These are phyloP conservation scores for Saccharomycopsis fermentans DNA, from an alignment of 805 yeast species.

Conservation along the genomic window DNA sequence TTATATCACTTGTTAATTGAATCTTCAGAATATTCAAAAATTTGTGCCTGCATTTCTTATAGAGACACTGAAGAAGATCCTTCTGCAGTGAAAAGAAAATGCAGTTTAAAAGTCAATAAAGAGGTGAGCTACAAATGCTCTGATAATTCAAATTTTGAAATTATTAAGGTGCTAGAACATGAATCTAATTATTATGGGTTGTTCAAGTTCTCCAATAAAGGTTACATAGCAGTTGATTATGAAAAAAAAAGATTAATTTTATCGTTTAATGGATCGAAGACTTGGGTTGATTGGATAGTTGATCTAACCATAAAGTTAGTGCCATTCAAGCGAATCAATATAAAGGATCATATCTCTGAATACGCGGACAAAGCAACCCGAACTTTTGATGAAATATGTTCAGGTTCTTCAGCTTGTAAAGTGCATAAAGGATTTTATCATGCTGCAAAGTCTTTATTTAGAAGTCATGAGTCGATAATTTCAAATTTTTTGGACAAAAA, in stretches of 20 bases:
- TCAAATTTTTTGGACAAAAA: constrained; percentile 26
- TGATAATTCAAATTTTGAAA: constrained; percentile 1
- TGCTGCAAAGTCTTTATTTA: constrained; percentile 34
- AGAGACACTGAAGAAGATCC: not conserved
- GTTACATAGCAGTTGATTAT: constrained; percentile 44
- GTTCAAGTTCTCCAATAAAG: constrained; percentile 22
- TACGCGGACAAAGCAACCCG: not conserved
- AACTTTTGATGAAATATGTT: not conserved
- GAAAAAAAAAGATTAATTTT: constrained; percentile 33
- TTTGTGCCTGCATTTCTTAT: constrained; percentile 7
- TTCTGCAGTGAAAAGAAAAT: not conserved
- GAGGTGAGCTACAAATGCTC: not conserved
- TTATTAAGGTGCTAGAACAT: constrained; percentile 9
- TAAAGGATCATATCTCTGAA: not conserved
- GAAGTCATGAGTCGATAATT: constrained; percentile 29
- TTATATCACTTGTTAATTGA: constrained; percentile 7
- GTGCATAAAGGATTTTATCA: constrained; percentile 59
- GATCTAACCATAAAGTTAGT: constrained; percentile 43
- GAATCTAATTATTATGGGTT: not conserved
- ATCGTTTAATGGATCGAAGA: constrained; percentile 55
- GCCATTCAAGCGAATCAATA: constrained; percentile 33
- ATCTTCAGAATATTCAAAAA: constrained; percentile 6
- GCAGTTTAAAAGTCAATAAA: not conserved
- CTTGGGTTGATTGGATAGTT: constrained; percentile 52
- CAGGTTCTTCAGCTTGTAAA: constrained; percentile 38